Base-by-base conservation (phyloP, 2,329 filamentous ascomycete genomes). In the Aureobasidium leucospermi region DNA sequence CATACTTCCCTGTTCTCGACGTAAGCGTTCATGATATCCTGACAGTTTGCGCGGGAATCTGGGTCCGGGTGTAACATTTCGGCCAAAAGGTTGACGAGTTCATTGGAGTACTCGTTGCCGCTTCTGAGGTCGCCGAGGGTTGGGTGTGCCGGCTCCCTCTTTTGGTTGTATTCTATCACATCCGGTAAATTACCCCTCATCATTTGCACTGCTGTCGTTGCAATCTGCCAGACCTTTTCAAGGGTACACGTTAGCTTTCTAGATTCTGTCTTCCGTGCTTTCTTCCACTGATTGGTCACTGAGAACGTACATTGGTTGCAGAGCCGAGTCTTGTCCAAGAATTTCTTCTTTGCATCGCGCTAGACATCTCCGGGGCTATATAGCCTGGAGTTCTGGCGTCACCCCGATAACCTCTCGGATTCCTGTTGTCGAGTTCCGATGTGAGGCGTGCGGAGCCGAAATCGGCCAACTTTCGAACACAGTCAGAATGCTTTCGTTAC, bases 391-490 rank as follows among this genome's bases (percentile, higher is more conserved):
- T 59, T 9, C 38, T 11, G 8, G 19, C 11, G 31, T 59, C 58
- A 6, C 3, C 10, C 6, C 5, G 23, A 23, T 3, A 53, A 19
- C 13, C 15, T 5, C 1, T 10, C 2, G 58, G 58, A 31, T 59
- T 59, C 1, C 36, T 8, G 1, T 6, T 7, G 10, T 59, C 58
- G 13, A 6, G 7, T 15, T 9, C 1, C 29, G 6, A 32, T 4
- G 58, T 59, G 4, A 59, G 9, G 4, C 23, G 13, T 13, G 58
- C 39, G 13, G 58, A 59, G 13, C 58, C 58, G 11, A 52, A 59
- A 16, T 59, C 58, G 7, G 47, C 58, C 11, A 59, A 13, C 58
- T 59, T 16, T 45, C 10, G 10, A 15, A 28, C 3, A 29, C 39
- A 10, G 41, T 52, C 15, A 59, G 45, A 51, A 52, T 11, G 10